Conservation (phyloP, 371 early-diverging fungal genomes). For the Syncephalastrum racemosum region DNA sequence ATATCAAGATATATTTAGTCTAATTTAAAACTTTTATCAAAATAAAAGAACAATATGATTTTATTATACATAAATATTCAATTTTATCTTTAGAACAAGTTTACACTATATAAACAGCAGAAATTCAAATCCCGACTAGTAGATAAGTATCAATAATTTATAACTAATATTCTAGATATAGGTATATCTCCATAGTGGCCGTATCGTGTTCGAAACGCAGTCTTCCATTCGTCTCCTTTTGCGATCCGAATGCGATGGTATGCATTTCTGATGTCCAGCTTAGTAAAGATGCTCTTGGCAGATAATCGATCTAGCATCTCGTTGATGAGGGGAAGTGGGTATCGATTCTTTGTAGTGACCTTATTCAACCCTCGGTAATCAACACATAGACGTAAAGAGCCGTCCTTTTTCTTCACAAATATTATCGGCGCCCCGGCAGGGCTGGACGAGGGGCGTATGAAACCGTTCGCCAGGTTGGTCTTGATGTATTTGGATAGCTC, state of each 20-base stretch:
- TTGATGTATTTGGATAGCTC: conserved; percentile 22
- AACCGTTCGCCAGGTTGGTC: conserved; percentile 29
- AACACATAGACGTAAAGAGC: conserved; percentile 37
- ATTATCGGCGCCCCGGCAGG: conserved; percentile 51
- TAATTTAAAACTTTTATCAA: too few species aligned
- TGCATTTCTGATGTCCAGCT: conserved; percentile 35
- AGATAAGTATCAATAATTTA: too few species aligned
- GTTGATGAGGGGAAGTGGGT: conserved; percentile 43
- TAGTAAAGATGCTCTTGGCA: conserved; percentile 25
- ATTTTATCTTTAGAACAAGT: too few species aligned
- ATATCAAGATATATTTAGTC: too few species aligned
- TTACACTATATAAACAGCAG: too few species aligned
- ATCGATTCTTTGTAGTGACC: conserved; percentile 37
- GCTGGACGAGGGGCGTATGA: conserved; percentile 39
- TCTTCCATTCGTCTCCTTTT: conserved; percentile 11
- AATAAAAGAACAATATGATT: too few species aligned
- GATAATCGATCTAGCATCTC: conserved; percentile 25
- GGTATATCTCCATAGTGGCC: too few species aligned
- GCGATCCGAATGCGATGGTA: conserved; percentile 37
- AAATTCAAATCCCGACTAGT: too few species aligned
- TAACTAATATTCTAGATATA: too few species aligned
- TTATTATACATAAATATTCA: too few species aligned
- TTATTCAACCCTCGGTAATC: conserved; percentile 45
- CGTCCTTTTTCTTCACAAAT: conserved; percentile 57
- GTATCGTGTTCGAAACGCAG: too few species aligned